These are phyloP conservation scores for apple (Malus domestica) DNA, from an alignment of 306 rosid species.

Conservation along the genomic window DNA sequence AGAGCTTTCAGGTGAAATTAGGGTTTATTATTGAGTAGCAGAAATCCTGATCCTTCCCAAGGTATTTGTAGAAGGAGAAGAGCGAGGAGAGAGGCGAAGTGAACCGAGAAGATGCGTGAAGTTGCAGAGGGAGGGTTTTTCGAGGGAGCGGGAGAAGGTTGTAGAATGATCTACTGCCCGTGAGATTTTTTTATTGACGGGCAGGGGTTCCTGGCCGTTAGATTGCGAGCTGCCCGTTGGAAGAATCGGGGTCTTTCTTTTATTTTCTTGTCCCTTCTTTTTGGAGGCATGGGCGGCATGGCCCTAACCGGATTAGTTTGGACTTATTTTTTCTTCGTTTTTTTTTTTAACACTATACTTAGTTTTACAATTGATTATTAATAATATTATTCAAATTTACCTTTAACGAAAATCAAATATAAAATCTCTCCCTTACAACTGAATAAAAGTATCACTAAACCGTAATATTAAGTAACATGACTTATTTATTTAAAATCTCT, in stretches of 20 bases:
- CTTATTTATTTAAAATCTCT: too few relatives aligned
- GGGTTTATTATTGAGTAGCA: neutral
- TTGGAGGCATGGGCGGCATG: too few relatives aligned
- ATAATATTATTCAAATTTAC: too few relatives aligned
- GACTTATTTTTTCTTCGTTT: too few relatives aligned
- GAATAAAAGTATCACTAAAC: accelerated
- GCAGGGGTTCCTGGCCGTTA: too few relatives aligned
- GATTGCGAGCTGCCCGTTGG: too few relatives aligned
- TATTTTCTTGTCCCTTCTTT: too few relatives aligned
- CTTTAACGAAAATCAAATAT: accelerated
- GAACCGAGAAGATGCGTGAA: neutral
- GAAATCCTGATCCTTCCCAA: neutral
- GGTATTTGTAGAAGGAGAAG: neutral
- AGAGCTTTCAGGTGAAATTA: neutral
- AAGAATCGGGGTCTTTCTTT: too few relatives aligned
- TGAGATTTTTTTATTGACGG: neutral
- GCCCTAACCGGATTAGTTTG: too few relatives aligned
- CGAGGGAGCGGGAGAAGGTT: neutral
- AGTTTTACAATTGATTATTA: too few relatives aligned
- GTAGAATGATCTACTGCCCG: neutral
- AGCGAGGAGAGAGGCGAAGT: neutral
- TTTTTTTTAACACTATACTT: too few relatives aligned
- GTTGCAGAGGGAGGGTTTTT: neutral
- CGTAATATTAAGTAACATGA: too few relatives aligned
- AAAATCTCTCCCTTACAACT: accelerated